phyloP scores from a whole-genome alignment of 345 rosid genomes.

The Aethionema arabicum region DNA sequence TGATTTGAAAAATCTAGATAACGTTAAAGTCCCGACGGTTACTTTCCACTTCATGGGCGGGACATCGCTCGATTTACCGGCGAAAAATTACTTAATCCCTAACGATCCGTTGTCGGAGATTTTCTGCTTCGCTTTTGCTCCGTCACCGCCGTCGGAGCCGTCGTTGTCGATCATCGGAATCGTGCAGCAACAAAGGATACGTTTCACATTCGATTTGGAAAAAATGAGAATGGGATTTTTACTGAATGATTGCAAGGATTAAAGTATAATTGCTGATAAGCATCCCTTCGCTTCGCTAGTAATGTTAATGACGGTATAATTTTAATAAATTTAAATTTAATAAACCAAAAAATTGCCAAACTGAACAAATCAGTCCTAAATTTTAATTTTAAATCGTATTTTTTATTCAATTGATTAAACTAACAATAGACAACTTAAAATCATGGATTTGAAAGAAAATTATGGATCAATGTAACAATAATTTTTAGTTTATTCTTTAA shows the following conservation, averaged over 20 bases:
- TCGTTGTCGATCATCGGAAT: conserved; percentile 85
- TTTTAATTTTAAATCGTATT: too few species aligned
- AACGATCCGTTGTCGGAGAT: too few species aligned
- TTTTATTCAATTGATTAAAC: too few species aligned
- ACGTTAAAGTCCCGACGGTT: conserved; percentile 78
- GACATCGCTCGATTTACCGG: conserved; percentile 53
- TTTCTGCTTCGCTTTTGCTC: conserved; percentile 93
- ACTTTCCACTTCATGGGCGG: conserved; percentile 66
- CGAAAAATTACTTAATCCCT: conserved; percentile 76
- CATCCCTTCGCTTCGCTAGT: too few species aligned
- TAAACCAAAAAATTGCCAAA: too few species aligned
- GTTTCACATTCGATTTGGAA: conserved; percentile 75
- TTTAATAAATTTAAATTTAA: too few species aligned
- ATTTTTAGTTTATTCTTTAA: too few species aligned
- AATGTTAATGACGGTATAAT: too few species aligned
- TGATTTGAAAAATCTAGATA: conserved; percentile 56
- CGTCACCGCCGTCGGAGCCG: conserved; percentile 71
- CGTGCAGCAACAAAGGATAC: conserved; percentile 94
- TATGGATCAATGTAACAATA: too few species aligned
- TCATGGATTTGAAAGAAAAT: too few species aligned
- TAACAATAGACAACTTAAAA: too few species aligned
- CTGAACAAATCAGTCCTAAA: too few species aligned
- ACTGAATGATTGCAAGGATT: conserved; percentile 52
- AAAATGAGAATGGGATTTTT: conserved; percentile 70
- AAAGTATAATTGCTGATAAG: neutral